A percentile compares a stretch with the other conserved stretches of the same genome.
These are phyloP conservation scores for Arctostaphylos glauca DNA, from an alignment of 148 eudicot genomes.

Conservation along the genomic window DNA sequence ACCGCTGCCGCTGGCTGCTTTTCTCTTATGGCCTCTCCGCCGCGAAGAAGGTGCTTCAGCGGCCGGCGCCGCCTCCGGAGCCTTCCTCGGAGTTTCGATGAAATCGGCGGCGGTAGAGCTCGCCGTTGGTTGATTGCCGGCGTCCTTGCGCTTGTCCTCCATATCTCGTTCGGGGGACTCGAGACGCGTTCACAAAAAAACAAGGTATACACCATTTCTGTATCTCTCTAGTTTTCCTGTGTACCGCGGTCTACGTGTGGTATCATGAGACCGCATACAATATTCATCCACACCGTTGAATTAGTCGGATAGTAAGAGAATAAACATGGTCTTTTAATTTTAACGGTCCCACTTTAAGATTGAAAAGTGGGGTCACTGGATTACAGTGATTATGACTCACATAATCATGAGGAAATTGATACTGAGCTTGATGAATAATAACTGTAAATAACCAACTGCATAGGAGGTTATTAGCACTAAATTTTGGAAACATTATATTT, in stretches of 20 bases:
- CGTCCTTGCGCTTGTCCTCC: conserved; percentile 70
- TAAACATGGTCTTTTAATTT: neutral
- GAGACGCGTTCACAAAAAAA: too few relatives aligned
- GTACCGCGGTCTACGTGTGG: neutral
- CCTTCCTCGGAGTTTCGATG: conserved; percentile 29
- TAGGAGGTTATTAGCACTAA: neutral
- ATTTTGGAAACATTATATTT: neutral
- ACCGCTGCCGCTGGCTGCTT: conserved; percentile 32
- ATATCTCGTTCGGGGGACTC: conserved; percentile 26
- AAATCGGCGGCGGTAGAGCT: conserved; percentile 16
- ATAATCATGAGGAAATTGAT: neutral
- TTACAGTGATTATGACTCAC: neutral
- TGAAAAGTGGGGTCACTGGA: neutral
- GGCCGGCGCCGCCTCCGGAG: conserved; percentile 24
- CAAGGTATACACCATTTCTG: neutral
- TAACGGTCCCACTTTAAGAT: neutral
- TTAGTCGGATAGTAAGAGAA: neutral
- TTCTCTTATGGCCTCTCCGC: conserved; percentile 73
- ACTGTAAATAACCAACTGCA: neutral
- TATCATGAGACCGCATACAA: neutral
- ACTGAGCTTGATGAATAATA: neutral
- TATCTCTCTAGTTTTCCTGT: neutral
- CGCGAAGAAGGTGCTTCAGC: conserved; percentile 49
- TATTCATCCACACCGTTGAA: neutral
- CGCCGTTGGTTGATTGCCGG: conserved; percentile 33